phyloP scores from a whole-genome alignment of 805 yeast genomes.

The Alloascoidea hylecoeti region DNA sequence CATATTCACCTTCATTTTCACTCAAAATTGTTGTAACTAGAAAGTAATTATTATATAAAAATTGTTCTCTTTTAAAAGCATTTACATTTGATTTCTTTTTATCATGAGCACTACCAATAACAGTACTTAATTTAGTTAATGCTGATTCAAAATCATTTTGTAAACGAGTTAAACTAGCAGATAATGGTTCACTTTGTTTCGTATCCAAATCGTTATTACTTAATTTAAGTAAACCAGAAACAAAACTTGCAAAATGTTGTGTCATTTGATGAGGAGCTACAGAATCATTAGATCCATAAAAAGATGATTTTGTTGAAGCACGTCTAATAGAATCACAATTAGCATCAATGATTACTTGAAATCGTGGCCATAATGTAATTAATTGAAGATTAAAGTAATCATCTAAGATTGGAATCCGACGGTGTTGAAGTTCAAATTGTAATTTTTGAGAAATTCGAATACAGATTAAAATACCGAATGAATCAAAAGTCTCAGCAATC shows the following conservation, averaged over 20 bases:
- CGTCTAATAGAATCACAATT: conserved; percentile 63
- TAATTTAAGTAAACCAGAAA: conserved; percentile 58
- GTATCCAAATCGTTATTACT: conserved; percentile 20
- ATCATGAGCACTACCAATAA: conserved; percentile 20
- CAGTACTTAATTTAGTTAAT: conserved; percentile 51
- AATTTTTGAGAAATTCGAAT: conserved; percentile 58
- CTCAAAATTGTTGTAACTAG: conserved; percentile 42
- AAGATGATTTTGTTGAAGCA: conserved; percentile 23
- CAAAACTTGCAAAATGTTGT: conserved; percentile 61
- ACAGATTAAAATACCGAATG: conserved; percentile 63
- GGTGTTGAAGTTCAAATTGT: conserved; percentile 51
- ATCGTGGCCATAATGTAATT: conserved; percentile 74
- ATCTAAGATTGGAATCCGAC: conserved; percentile 57
- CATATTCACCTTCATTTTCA: conserved; percentile 27
- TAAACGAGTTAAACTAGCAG: conserved; percentile 51
- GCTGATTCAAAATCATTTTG: conserved; percentile 71
- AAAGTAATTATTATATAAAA: conserved; percentile 61
- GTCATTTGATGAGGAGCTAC: conserved; percentile 50
- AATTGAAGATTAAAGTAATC: conserved; percentile 54
- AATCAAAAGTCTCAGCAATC: conserved; percentile 35
- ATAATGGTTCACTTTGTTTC: conserved; percentile 45
- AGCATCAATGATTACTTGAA: conserved; percentile 61
- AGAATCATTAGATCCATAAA: conserved; percentile 12
- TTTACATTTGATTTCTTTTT: conserved; percentile 18
- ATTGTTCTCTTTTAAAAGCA: conserved; percentile 37